Evolutionary conservation across 1,139 yeast genomes (phyloP), one percentile per base, ranked within the genome.

Genomic region (Kodamaea sp.): DNA sequence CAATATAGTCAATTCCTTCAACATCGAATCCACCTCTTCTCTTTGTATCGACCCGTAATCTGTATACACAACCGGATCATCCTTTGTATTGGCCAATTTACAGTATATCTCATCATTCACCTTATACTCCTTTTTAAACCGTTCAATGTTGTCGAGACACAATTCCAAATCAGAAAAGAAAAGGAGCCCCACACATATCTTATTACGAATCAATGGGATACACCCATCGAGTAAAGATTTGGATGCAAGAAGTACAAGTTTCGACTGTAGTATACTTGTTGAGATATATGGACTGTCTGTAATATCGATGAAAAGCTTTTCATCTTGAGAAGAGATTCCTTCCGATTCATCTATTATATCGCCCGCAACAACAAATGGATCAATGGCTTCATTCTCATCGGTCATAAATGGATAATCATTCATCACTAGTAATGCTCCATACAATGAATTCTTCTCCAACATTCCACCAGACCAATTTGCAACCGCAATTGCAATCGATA

Each of bases 401-500:
- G 62, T 60, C 64, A 79, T 62, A 48, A 76, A 79, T 4, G 84
- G 84, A 49, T 73, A 78, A 44, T 76, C 75, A 51, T 77, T 78
- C 39, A 65, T 64, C 33, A 66, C 61, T 38, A 79, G 65, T 30
- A 78, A 53, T 7, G 73, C 60, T 48, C 77, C 84, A 46, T 79
- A 79, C 7, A 79, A 54, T 6, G 81, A 75, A 43, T 65, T 62
- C 20, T 74, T 76, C 49, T 79, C 83, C 30, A 78, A 58, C 5
- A 75, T 60, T 30, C 71, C 67, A 3, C 82, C 83, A 23, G 75
- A 67, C 81, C 82, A 76, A 50, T 78, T 77, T 2, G 83, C 73
- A 10, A 75, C 78, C 8, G 81, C 70, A 33, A 79, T 76, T 1
- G 82, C 68, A 8, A 78, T 68, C 3, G 83, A 69, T 39, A 78